Base-by-base conservation (phyloP, 169 alveolate species). In the Plasmodium gallinaceum region DNA sequence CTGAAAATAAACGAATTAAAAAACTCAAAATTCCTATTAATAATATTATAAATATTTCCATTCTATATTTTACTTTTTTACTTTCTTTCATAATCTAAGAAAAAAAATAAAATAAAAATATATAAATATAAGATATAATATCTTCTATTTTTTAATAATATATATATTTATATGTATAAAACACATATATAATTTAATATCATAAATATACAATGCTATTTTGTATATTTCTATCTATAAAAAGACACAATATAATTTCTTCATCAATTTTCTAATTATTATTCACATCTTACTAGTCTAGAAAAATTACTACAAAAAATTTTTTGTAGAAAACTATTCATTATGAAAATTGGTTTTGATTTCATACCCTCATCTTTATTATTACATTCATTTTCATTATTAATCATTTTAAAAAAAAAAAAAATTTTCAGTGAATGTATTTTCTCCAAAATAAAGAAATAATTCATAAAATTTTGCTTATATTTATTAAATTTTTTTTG, bases 1-100 rank as follows among this genome's bases (percentile, higher is more conserved):
- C 99, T 14, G 99, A 97, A 94, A 98, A 98, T 10, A 97, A 97
- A 65, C 99, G 97, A 26, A 97, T 96, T 61, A 96, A 91, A 88
- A 98, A 94, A 83, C 97, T 88, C 62, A 92, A 74, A 22, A 94
- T 8, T 87, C 96, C 91, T 57, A 88, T 80, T 42, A 93, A 48
- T 8, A 89, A 58, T 18, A 93, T 65, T 7, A 87, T 75, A 42
- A 70, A 46, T 20, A 83, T 48, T 69, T 83, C 83, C 64, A 83
- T n/a, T 45, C 14, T 83, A 7, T 39, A 14, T 45, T 8, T 57
- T 9, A 61, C 24, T 14, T 24, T 22, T n/a, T 43, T 60, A 42
- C 61, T 62, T 10, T 57, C 42, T 20, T 42, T 83, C 74, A 83
- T 26, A 37, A 73, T 46, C 91, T 83, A 26, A 42, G n/a, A 24